Base-by-base conservation (phyloP, 352 stramenopile species). In the Phytopythium aichiense region DNA sequence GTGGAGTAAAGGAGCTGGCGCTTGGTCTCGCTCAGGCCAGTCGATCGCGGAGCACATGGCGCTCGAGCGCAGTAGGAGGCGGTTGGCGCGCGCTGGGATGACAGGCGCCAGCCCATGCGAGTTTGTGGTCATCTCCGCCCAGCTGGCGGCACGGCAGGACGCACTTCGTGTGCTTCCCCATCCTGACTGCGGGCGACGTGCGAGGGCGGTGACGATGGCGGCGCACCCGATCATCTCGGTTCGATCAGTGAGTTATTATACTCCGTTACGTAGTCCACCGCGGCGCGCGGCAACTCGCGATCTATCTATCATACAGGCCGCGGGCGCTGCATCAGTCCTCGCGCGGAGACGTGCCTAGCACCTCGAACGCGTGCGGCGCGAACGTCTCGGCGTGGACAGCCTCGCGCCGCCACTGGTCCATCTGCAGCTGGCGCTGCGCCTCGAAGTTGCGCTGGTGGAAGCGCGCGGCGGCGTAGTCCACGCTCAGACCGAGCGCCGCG, bases 401-500 rank as follows among this genome's bases (percentile, higher is more conserved):
- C 30, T 35, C 58, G 20, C 67, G 42, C 5, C 61, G 50, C 16
- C 43, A 37, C 43, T 61, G 49, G 46, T 69, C 61, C 43, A 66
- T 57, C 40, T 72, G 55, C 22, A 69, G 52, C 6, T 54, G 60
- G 23, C 63, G 15, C 28, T 64, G 65, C 12, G 69, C 68, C 49
- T 75, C 65, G n/a, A 63, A 67, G 48, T 76, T 58, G 38, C 64
- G 54, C 25, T 62, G 66, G 53, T 76, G 69, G 53, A 73, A 76
- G 37, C 65, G 48, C 25, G 50, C 43, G 25, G 71, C 69, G 6
- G 69, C 63, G 51, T 73, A 71, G 63, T 88, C 79, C 7, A 68
- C 67, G 18, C 68, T 67, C 25, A 73, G 73, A 8, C 76, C 73
- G 11, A 88, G 31, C 1, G 67, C 72, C 4, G 76, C 60, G 30